Base-by-base conservation (phyloP, 192 early-diverging fungal genomes). In the Thamnidium elegans region DNA sequence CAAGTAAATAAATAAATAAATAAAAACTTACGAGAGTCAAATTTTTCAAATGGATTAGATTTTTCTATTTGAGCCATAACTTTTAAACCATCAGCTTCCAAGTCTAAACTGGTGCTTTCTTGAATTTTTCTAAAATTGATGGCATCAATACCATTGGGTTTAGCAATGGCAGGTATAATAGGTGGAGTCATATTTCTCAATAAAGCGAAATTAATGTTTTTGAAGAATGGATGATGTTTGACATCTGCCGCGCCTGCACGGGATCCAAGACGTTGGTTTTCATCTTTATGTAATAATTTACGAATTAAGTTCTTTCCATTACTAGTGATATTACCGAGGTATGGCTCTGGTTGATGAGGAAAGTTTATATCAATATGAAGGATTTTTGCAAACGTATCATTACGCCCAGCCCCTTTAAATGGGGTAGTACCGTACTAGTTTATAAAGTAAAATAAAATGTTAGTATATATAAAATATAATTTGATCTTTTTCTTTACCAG, bases 381-480 rank as follows among this genome's bases (percentile, higher is more conserved):
- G 46, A 99, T 90, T 68, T 92, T 93, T 55, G 81, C 64, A 80
- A 98, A 99, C 2, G 97, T 99, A 0, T 79, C 81, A 66, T 94
- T 92, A 31, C 96, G 81, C 70, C 92, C 87, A 31, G 72, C 73
- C 55, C 96, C 96, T 77, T 97, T 97, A 86, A 99, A 99, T n/a
- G 97, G 97, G 30, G 95, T 99, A 30, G 83, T 89, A 14, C 93
- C 91, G 77, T 82, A 98, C 77, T 79, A 59, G 32, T n/a, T 61
- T 55, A n/a, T n/a, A n/a, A n/a, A n/a, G n/a, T n/a, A n/a, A n/a
- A 32, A 62, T 5, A 65, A 23, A 43, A 13, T 19, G 20, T 20
- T 47, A 48, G 21, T 53, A 17, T 19, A 23, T 30, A 60, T 10
- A 10, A 31, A 26, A 0, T 23, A 58, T 26, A 26, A 26, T 23